Evolutionary conservation across 2,329 filamentous ascomycete species (phyloP).

Genomic region (Fusarium austroafricanum): DNA sequence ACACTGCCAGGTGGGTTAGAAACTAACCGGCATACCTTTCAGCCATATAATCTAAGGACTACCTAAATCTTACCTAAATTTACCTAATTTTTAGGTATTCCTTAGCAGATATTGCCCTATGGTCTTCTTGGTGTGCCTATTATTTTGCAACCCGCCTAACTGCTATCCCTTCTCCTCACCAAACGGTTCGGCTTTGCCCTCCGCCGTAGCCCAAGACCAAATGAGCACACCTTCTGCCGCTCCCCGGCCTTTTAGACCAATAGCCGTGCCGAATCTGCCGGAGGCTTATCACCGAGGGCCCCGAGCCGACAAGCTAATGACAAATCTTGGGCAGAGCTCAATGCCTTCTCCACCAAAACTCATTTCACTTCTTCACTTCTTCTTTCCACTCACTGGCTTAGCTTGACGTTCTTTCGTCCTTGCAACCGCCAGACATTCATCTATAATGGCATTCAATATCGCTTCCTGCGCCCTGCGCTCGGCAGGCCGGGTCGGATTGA

Average conservation of each 20-base stretch:
- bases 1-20: too few species aligned
- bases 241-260: constrained; percentile 47
- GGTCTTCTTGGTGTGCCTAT: too few species aligned
- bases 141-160: too few species aligned
- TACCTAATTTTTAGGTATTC: too few species aligned
- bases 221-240: constrained; percentile 26
- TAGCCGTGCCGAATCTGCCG: constrained; percentile 40
- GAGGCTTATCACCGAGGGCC: constrained; percentile 52
- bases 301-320: constrained; percentile 53
- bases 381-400: constrained; percentile 32
- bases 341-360: constrained; percentile 41
- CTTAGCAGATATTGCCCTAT: too few species aligned
- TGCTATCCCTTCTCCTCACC: constrained; percentile 12
- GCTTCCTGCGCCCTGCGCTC: constrained; percentile 79
- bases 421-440: constrained; percentile 41
- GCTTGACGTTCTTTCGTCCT: constrained; percentile 37
- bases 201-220: constrained; percentile 22
- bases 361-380: constrained; percentile 38
- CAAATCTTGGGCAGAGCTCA: constrained; percentile 50
- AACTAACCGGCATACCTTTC: too few species aligned
- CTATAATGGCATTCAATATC: constrained; percentile 70
- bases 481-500: constrained; percentile 71
- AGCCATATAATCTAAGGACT: too few species aligned
- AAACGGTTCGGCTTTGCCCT: constrained; percentile 23
- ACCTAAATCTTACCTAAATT: too few species aligned